Evolutionary conservation across 2,329 filamentous ascomycete species (phyloP), one percentile per base, ranked within the genome.

Genomic region (Fusarium beomiforme): DNA sequence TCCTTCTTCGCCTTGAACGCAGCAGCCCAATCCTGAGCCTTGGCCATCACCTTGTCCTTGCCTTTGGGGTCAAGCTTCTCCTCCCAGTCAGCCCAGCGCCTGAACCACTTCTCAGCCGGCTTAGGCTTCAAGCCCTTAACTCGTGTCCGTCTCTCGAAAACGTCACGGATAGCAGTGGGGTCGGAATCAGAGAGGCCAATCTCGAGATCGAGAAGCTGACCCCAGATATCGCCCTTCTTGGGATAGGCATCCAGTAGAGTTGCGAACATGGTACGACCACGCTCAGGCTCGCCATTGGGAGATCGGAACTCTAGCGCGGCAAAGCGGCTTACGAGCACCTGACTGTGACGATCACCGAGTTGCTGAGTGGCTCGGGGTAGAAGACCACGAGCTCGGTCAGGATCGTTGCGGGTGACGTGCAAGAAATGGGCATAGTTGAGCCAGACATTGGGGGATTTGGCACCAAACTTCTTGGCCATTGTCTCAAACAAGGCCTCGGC

Each of bases 391-490:
- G 91, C 93, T 11, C 91, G 89, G n/a, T 91, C 91, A 2, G 94
- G 89, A 14, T 91, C 87, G 63, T 88, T 85, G 65, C 89, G 83
- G 2, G 89, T 92, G 64, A 92, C 90, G 83, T 97, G 92, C 60
- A 99, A 87, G 87, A 98, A 98, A 76, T 92, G 92, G 26, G 95
- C 95, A 82, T 98, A 98, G 85, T 98, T 98, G 81, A 92, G 87
- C 93, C 95, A 99, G 73, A 98, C 90, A 57, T 91, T 89, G 13
- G 93, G 91, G 9, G 91, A 89, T 72, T 91, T 90, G 70, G 92
- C 92, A 78, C 96, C 93, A 65, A 94, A 95, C 83, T 97, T 98
- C 85, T 96, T 97, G 76, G 93, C 85, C 82, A 97, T 93, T 42
- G 87, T 84, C 80, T 96, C 92, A 84, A 98, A 98, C 74, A 98